Conservation (phyloP, 345 rosid genomes). For the Linum trigynum region DNA sequence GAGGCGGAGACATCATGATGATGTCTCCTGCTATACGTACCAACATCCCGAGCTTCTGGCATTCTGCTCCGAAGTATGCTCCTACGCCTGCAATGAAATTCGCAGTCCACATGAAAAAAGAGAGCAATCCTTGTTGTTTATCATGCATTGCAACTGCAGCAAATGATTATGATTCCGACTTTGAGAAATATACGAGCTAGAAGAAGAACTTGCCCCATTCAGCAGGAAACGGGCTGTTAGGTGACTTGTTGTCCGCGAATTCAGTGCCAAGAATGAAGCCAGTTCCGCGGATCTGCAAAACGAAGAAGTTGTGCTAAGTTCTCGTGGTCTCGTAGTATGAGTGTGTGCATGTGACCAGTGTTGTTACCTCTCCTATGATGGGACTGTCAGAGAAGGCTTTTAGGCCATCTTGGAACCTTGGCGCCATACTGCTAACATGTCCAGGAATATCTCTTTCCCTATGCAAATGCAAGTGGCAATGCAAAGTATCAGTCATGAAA, state of each 20-base stretch:
- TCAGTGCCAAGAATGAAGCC: conserved; percentile 93
- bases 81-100: conserved; percentile 46
- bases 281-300: conserved; percentile 74
- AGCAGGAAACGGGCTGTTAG: conserved; percentile 74
- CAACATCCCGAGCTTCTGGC: conserved; percentile 70
- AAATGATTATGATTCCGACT: not conserved
- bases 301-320: not conserved
- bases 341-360: not conserved
- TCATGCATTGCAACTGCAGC: not conserved
- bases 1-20: conserved; percentile 92
- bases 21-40: conserved; percentile 83
- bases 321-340: no score
- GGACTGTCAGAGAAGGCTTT: conserved; percentile 79
- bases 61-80: conserved; percentile 77
- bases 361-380: conserved; percentile 75
- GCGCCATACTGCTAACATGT: conserved; percentile 45
- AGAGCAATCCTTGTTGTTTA: not conserved
- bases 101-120: not conserved
- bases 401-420: conserved; percentile 79
- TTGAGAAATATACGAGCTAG: not conserved
- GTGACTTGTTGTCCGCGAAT: conserved; percentile 79
- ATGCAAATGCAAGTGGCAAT: conserved; percentile 10
- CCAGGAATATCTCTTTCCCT: conserved; percentile 77
- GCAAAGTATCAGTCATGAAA: not conserved
- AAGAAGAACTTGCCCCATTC: conserved; percentile 72